Conservation (phyloP, 768 basidiomycete species). For the Hortiboletus flavorubellus region DNA sequence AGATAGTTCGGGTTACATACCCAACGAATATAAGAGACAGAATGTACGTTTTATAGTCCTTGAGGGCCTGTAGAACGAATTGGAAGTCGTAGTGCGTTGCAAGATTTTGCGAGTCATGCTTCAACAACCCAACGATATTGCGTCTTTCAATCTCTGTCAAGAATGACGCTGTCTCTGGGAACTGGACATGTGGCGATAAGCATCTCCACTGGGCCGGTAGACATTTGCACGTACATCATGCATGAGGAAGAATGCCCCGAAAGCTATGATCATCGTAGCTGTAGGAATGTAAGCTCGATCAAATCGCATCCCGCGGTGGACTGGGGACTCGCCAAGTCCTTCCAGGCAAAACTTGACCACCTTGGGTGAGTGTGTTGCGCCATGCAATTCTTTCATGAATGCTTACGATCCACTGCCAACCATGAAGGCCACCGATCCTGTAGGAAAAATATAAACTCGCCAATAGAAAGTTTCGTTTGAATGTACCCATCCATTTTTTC, state of each 20-base stretch:
- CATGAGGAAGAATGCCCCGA: conserved; percentile 46
- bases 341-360: conserved; percentile 30
- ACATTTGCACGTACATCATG: conserved; percentile 38
- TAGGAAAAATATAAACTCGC: background rate
- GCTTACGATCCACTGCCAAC: conserved; percentile 41
- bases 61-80: conserved; percentile 48
- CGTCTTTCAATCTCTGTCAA: conserved; percentile 43
- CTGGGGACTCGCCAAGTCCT: conserved; percentile 21
- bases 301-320: background rate
- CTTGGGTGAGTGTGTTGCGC: conserved; percentile 3
- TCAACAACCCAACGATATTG: conserved; percentile 35
- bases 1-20: conserved; percentile 19
- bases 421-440: conserved; percentile 30
- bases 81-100: conserved; percentile 43
- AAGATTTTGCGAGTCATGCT: conserved; percentile 42
- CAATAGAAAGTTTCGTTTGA: background rate
- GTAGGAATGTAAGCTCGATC: background rate
- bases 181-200: conserved; percentile 31
- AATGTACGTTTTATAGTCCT: conserved; percentile 41
- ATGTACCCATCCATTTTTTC: conserved; percentile 33
- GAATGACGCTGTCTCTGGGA: conserved; percentile 57
- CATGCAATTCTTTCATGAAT: background rate
- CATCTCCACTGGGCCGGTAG: background rate
- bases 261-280: conserved; percentile 26
- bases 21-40: conserved; percentile 38